phyloP scores from a whole-genome alignment of 2,329 filamentous ascomycete genomes.

The Juglanconis sp. region DNA sequence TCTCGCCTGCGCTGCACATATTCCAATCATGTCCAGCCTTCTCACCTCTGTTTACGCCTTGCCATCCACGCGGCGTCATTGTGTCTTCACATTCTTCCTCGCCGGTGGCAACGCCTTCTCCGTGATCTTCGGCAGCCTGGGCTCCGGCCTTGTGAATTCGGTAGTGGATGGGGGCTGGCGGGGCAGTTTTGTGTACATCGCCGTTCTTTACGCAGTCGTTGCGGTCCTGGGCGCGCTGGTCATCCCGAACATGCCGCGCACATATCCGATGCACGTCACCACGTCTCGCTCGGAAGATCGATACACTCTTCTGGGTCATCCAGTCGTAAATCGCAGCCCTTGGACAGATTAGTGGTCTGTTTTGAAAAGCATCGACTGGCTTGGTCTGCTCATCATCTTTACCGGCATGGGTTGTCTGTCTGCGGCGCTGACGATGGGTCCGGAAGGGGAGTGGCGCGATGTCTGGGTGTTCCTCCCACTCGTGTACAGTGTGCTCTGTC shows the following conservation, averaged over 20 bases:
- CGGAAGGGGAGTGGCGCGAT: conserved; percentile 30
- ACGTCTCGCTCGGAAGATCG: conserved; percentile 16
- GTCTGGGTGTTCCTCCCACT: conserved; percentile 31
- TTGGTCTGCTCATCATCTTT: conserved; percentile 27
- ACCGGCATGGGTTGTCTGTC: conserved; percentile 29
- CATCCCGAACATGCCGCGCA: conserved; percentile 25
- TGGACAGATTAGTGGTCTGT: conserved; percentile 20
- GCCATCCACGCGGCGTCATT: conserved; percentile 29
- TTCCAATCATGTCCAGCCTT: conserved; percentile 30
- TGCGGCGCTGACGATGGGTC: conserved; percentile 30
- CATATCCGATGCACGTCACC: background rate
- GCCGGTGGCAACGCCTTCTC: conserved; percentile 30
- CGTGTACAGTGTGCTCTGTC: conserved; percentile 26
- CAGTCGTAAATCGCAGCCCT: conserved; percentile 19
- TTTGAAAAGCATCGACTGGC: conserved; percentile 29
- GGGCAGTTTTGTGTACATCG: conserved; percentile 29
- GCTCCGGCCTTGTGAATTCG: conserved; percentile 28
- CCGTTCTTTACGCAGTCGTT: conserved; percentile 26
- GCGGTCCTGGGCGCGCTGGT: conserved; percentile 25
- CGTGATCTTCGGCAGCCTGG: conserved; percentile 31
- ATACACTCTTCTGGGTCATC: conserved; percentile 9
- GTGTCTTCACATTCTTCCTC: conserved; percentile 31
- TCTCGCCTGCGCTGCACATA: conserved; percentile 30
- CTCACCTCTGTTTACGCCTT: conserved; percentile 29
- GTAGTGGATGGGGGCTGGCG: conserved; percentile 25